phyloP scores from a whole-genome alignment of 805 yeast species.

The Monosporozyma servazzii region DNA sequence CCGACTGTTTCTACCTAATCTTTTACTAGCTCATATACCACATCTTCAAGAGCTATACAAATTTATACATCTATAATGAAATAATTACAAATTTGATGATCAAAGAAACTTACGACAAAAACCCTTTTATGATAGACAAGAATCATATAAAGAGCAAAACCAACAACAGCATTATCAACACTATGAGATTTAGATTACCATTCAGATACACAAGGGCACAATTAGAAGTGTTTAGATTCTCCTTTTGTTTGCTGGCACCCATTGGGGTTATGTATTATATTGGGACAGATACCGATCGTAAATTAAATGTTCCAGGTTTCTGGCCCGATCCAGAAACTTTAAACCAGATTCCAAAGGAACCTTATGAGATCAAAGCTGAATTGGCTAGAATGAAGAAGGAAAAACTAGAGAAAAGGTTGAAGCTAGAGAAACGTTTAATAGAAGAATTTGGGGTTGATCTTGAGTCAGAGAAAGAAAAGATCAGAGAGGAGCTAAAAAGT shows the following conservation, averaged over 20 bases:
- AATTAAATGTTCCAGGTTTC: conserved; percentile 84
- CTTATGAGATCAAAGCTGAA: conserved; percentile 84
- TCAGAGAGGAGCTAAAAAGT: conserved; percentile 18
- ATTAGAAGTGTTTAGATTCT: conserved; percentile 52
- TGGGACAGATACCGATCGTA: conserved; percentile 82
- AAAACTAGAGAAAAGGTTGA: conserved; percentile 59
- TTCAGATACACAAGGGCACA: conserved; percentile 39
- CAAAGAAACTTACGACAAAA: neutral
- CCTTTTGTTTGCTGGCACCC: conserved; percentile 79
- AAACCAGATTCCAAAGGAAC: conserved; percentile 87
- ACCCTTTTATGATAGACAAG: neutral
- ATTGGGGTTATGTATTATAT: conserved; percentile 88
- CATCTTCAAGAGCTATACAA: neutral
- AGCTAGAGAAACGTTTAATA: conserved; percentile 61
- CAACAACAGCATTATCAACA: neutral
- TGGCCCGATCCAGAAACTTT: conserved; percentile 95
- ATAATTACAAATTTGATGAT: neutral
- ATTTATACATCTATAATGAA: neutral
- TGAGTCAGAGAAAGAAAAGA: conserved; percentile 22
- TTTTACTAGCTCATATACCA: neutral
- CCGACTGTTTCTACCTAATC: neutral
- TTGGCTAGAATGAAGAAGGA: conserved; percentile 78
- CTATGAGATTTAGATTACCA: conserved; percentile 14
- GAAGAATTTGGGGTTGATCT: conserved; percentile 53
- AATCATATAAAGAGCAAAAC: neutral